Conservation (phyloP, 352 stramenopile genomes). For the Blastocystis sp. region DNA sequence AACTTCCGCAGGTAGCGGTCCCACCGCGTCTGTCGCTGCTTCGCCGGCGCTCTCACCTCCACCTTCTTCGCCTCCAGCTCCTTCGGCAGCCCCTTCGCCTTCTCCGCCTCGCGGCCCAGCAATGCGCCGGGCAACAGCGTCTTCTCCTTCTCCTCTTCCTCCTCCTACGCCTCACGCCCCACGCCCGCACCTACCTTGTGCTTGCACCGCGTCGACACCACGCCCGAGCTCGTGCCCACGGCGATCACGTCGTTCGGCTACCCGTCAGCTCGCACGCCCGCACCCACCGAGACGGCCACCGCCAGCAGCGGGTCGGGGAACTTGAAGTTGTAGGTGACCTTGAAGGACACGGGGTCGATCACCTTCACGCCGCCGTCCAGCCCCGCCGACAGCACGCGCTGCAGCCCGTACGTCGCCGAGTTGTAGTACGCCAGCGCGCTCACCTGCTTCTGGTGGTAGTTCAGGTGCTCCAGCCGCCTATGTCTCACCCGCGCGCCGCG, state of each 20-base stretch:
- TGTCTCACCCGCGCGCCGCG: neutral
- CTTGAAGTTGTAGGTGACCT: conserved; percentile 65
- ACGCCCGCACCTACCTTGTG: neutral
- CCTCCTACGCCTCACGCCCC: neutral
- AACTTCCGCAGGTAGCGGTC: conserved; percentile 45
- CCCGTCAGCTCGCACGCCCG: neutral
- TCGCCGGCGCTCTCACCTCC: conserved; percentile 29
- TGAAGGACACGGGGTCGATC: conserved; percentile 39
- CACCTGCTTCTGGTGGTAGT: conserved; percentile 54
- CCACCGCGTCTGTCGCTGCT: conserved; percentile 12
- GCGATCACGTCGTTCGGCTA: conserved; percentile 57
- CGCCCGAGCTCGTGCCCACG: conserved; percentile 32
- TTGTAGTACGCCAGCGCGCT: conserved; percentile 26
- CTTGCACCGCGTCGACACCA: conserved; percentile 44
- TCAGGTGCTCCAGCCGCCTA: conserved; percentile 45
- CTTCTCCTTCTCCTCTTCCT: conserved; percentile 37
- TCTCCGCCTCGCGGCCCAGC: neutral
- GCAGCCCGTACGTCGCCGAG: neutral
- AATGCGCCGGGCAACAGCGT: conserved; percentile 12
- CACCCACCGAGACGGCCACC: conserved; percentile 30
- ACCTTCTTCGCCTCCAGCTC: conserved; percentile 59
- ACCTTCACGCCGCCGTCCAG: conserved; percentile 60
- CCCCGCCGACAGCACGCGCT: conserved; percentile 25
- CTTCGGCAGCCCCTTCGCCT: neutral
- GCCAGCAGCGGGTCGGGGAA: conserved; percentile 65